These are phyloP conservation scores for Blepharisma undulans DNA, from an alignment of 169 alveolate genomes.

Conservation along the genomic window DNA sequence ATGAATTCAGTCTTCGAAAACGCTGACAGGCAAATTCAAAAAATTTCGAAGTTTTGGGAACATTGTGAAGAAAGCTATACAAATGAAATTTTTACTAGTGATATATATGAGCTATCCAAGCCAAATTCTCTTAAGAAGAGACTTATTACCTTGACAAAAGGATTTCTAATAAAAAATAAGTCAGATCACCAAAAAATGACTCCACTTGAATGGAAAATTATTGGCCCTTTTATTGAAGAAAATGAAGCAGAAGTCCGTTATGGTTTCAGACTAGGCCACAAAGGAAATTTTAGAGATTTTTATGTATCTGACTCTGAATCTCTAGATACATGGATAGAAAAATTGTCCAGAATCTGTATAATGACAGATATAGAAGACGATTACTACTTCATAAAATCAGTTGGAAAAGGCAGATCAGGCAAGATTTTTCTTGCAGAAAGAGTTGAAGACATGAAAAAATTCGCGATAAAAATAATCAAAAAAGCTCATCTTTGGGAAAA, in stretches of 20 bases:
- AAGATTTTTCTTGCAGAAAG: no score
- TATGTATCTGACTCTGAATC: not conserved
- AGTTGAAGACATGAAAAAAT: no score
- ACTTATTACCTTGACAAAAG: not conserved
- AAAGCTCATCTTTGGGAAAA: no score
- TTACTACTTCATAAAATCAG: no score
- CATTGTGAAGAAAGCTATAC: not conserved
- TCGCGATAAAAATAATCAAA: no score
- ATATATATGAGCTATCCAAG: not conserved
- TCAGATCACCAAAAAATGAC: not conserved
- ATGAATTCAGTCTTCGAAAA: not conserved
- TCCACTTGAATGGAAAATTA: not conserved
- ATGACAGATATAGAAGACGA: no score
- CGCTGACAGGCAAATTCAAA: not conserved
- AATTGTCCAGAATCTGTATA: not conserved
- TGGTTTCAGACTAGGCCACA: conserved; percentile 21
- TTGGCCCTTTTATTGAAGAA: conserved; percentile 33
- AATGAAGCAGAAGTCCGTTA: not conserved
- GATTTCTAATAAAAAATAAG: not conserved
- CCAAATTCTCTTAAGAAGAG: not conserved
- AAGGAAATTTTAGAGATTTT: not conserved
- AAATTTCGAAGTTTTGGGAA: not conserved
- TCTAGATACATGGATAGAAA: not conserved
- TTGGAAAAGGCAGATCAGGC: no score
- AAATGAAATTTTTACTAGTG: not conserved